Base-by-base conservation (phyloP, 805 yeast genomes). In the Zygotorulaspora sp. region DNA sequence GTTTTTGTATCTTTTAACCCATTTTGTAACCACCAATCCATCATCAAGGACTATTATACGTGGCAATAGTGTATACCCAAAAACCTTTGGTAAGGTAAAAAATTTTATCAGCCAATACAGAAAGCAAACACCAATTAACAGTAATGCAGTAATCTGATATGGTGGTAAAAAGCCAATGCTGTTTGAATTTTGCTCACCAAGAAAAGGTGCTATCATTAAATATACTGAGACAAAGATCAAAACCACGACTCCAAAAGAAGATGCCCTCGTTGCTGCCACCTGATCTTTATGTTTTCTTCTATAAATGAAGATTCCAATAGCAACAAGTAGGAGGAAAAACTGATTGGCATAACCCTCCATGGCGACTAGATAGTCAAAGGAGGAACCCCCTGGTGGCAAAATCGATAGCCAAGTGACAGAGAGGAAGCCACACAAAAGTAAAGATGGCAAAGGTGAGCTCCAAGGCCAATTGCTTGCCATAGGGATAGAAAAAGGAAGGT, bases 41-140 rank as follows among this genome's bases (percentile, higher is more conserved):
- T 81, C 88, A 2, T 69, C 66, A 35, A 75, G 61, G 15, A 52
- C 58, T 4, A 60, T 49, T 2, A 65, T 67, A 33, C 63, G 69
- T 7, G 67, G 65, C 5, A 62, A 59, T 18, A 81, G 53, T 4
- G 57, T 57, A 48, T 81, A 81, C 0, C 63, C 60, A 5, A 71
- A 67, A 1, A 67, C 7, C 43, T 58, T 47, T 1, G 87, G 85
- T 15, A 72, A 49, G 0, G 72, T 13, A 12, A 53, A 58, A 50
- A 80, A 83, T 61, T 63, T 70, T 10, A 71, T 27, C 1, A 59
- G 55, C 89, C 89, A 83, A 50, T 72, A 80, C 0, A 60, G 4
- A n/a, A 67, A 59, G 49, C 82, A 77, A 0, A 57, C 14, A 1
- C 54, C 29, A 3, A 81, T 48, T 16, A 74, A 55, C 0, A 67